These are phyloP conservation scores for Rubroboletus satanas DNA, from an alignment of 768 basidiomycete genomes.

Conservation along the genomic window DNA sequence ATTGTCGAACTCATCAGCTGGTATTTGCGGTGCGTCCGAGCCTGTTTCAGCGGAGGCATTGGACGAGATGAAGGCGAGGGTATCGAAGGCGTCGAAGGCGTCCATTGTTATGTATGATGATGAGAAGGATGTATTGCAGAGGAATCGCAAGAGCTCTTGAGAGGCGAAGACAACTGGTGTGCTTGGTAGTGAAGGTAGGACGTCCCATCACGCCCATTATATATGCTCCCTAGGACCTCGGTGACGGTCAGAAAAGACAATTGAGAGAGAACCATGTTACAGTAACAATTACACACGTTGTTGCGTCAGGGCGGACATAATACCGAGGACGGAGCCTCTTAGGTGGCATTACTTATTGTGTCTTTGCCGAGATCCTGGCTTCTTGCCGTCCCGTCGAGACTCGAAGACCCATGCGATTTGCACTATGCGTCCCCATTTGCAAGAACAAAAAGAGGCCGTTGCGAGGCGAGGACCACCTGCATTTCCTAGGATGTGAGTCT, in stretches of 20 bases:
- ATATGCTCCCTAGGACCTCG: slow-evolving; percentile 5
- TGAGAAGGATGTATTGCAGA: slow-evolving; percentile 5
- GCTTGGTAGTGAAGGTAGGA: slow-evolving; percentile 1
- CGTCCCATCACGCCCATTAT: slow-evolving; percentile 5
- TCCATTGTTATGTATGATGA: slow-evolving; percentile 18
- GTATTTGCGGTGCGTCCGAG: slow-evolving; percentile 22
- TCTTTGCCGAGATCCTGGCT: background rate
- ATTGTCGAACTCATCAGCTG: background rate
- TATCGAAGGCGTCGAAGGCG: background rate
- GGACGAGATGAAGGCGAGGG: background rate
- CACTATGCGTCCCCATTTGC: slow-evolving; percentile 6
- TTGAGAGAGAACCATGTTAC: background rate
- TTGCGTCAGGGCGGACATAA: background rate
- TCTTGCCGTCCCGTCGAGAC: background rate
- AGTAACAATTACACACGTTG: slow-evolving; percentile 1
- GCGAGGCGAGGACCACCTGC: background rate
- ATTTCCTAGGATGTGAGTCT: background rate
- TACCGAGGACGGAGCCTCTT: slow-evolving; percentile 4
- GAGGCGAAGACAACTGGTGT: slow-evolving; percentile 7
- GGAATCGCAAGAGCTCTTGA: background rate
- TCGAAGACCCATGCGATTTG: background rate
- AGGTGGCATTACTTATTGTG: slow-evolving; percentile 18
- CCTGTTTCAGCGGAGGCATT: slow-evolving; percentile 34
- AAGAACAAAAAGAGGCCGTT: slow-evolving; percentile 20
- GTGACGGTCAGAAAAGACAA: slow-evolving; percentile 12